These are phyloP conservation scores for Exserohilum turcica DNA, from an alignment of 2,329 filamentous ascomycete species.

Conservation along the genomic window DNA sequence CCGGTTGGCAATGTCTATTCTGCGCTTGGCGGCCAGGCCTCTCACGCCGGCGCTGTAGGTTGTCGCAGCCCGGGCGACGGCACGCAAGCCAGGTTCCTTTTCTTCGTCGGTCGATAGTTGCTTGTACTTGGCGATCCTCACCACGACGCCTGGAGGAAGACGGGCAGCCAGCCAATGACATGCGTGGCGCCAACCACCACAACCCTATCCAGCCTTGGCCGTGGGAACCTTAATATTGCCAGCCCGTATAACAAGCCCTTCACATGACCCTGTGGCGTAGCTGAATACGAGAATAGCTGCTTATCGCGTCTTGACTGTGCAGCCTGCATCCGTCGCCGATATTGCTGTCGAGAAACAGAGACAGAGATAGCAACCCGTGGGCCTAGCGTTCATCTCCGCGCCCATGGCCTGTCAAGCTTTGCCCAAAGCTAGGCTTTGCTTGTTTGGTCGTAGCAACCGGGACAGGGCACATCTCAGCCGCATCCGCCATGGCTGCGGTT, in stretches of 20 bases:
- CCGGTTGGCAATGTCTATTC: not conserved
- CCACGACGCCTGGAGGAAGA: no score
- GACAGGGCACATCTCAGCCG: not conserved
- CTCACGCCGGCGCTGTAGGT: not conserved
- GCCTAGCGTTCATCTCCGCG: not conserved
- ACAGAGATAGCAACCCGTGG: not conserved
- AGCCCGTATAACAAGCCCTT: not conserved
- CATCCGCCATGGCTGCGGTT: not conserved
- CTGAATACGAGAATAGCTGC: not conserved
- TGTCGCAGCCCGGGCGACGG: not conserved
- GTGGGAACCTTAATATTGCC: not conserved
- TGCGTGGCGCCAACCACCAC: not conserved
- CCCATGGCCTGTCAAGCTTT: not conserved
- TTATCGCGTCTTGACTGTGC: not conserved
- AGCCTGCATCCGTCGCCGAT: not conserved
- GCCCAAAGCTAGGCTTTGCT: constrained; percentile 6
- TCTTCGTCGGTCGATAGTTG: no score
- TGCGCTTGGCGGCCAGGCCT: not conserved
- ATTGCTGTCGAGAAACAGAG: not conserved
- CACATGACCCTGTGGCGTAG: not conserved
- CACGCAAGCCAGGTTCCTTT: not conserved
- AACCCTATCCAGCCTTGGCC: not conserved
- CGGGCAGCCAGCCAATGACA: constrained; percentile 2
- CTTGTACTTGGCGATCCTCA: no score
- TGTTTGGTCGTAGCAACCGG: not conserved